Conservation (phyloP, 371 early-diverging fungal species). For the Fennellomyces sp. region DNA sequence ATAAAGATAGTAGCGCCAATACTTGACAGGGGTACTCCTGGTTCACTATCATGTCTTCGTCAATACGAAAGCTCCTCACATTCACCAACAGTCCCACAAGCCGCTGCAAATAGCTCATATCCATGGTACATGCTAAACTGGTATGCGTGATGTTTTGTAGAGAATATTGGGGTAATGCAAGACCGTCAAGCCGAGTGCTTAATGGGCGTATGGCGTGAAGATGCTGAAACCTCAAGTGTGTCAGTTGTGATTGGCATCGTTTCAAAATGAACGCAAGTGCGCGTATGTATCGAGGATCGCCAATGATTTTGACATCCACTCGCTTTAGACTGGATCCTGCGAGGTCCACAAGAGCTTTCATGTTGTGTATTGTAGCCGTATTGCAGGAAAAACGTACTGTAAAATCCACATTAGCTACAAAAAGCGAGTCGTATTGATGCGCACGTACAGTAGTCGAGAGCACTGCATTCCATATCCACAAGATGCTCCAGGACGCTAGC, state of each 20-base stretch:
- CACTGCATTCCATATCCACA: not conserved
- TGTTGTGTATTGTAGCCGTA: not conserved
- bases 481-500: not conserved
- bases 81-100: not conserved
- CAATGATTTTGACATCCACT: not conserved
- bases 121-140: not conserved
- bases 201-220: not conserved
- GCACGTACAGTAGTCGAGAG: not conserved
- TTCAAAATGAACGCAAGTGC: not conserved
- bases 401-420: not conserved
- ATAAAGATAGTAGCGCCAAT: not conserved
- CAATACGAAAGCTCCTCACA: not conserved
- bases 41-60: not conserved
- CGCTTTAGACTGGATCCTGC: not conserved
- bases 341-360: not conserved
- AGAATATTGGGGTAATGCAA: not conserved
- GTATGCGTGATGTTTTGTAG: not conserved
- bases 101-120: not conserved
- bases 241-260: not conserved
- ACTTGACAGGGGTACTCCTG: not conserved
- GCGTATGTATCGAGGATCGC: constrained; percentile 1
- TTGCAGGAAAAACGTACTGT: not conserved
- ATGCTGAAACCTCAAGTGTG: not conserved
- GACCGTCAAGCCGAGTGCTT: not conserved
- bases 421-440: not conserved